Evolutionary conservation across 805 yeast species (phyloP).

Genomic region (Scheffersomyces lignosus): DNA sequence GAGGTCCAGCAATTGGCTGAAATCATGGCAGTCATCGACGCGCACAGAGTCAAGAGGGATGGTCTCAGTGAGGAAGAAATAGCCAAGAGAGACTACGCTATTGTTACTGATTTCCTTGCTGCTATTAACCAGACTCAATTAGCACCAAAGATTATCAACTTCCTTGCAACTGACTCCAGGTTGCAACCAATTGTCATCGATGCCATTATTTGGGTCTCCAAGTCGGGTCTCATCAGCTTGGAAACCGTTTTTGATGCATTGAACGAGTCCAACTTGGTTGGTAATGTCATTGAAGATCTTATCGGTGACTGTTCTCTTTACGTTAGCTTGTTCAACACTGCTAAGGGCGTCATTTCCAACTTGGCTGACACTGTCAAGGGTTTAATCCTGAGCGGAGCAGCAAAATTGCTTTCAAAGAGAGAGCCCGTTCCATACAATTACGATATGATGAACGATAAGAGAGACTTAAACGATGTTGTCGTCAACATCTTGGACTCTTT

Average conservation of each 20-base stretch:
- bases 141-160: conserved; percentile 35
- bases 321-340: conserved; percentile 32
- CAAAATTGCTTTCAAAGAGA: conserved; percentile 15
- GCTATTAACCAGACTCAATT: conserved; percentile 36
- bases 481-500: conserved; percentile 41
- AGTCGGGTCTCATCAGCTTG: conserved; percentile 33
- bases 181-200: conserved; percentile 28
- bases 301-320: conserved; percentile 40
- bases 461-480: conserved; percentile 26
- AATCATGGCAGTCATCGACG: conserved; percentile 24
- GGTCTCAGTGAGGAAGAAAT: conserved; percentile 17
- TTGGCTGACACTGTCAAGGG: conserved; percentile 26
- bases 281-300: conserved; percentile 32
- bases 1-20: conserved; percentile 16
- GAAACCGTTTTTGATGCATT: conserved; percentile 34
- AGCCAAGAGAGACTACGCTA: conserved; percentile 36
- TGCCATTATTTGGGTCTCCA: conserved; percentile 28
- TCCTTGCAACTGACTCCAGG: conserved; percentile 26
- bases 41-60: conserved; percentile 30
- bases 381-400: conserved; percentile 17
- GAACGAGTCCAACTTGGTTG: conserved; percentile 37
- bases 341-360: conserved; percentile 24
- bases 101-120: conserved; percentile 40
- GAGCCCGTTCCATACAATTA: conserved; percentile 5
- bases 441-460: conserved; percentile 6